These are phyloP conservation scores for Fraxinus greggii DNA, from an alignment of 305 asterid species.

Conservation along the genomic window DNA sequence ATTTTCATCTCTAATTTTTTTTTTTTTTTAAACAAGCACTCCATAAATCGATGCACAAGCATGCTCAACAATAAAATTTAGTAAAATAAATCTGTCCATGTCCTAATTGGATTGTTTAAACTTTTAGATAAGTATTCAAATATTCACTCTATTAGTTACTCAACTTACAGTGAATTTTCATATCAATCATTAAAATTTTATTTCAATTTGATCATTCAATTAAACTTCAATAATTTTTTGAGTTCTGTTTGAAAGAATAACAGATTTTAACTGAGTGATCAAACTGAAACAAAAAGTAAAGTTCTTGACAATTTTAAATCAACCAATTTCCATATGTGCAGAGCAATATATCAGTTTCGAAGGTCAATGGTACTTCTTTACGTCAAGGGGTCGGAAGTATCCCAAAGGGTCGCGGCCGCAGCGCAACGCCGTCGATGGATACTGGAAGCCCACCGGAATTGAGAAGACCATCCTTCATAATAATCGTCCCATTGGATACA, in stretches of 20 bases:
- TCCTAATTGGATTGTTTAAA: too few species aligned
- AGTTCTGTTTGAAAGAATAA: too few species aligned
- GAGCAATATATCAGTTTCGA: not conserved
- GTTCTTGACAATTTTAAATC: not conserved
- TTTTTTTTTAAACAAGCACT: too few species aligned
- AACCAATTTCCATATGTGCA: not conserved
- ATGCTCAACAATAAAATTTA: too few species aligned
- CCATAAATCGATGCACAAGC: too few species aligned
- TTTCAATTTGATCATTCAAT: not conserved
- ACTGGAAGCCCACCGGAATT: conserved; percentile 33
- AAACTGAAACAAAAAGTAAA: too few species aligned
- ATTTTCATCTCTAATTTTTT: too few species aligned
- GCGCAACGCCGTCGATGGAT: conserved; percentile 5
- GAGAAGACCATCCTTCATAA: not conserved
- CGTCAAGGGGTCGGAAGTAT: conserved; percentile 17
- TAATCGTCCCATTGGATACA: conserved; percentile 5
- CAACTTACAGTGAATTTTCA: too few species aligned
- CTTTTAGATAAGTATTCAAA: too few species aligned
- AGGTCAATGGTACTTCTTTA: conserved; percentile 19
- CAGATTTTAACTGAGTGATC: not conserved
- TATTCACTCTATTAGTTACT: too few species aligned
- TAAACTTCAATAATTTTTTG: too few species aligned
- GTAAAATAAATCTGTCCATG: too few species aligned
- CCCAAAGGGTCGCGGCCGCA: conserved; percentile 5
- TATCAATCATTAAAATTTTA: not conserved